A percentile compares a stretch with the other conserved stretches of the same genome.
Conservation (phyloP, 305 asterid genomes). For the Fraxinus baroniana region DNA sequence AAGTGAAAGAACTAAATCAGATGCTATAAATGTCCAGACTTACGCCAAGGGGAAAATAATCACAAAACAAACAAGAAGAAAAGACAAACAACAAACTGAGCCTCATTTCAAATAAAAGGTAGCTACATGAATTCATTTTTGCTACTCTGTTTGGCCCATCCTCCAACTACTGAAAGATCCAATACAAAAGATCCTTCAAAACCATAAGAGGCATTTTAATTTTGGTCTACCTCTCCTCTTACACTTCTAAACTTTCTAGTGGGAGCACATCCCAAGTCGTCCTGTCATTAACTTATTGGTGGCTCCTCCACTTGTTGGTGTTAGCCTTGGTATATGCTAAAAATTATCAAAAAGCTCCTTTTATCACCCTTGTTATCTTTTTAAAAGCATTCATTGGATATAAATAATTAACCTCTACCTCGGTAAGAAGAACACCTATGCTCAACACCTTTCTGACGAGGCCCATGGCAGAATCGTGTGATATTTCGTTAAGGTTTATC, state of each 20-base stretch:
- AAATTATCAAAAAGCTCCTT: neutral
- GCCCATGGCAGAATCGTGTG: slow-evolving; percentile 91
- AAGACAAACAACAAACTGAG: neutral
- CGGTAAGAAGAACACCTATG: slow-evolving; percentile 77
- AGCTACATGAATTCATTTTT: neutral
- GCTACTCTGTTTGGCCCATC: neutral
- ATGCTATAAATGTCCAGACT: neutral
- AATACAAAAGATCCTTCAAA: neutral
- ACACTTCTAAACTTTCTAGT: neutral
- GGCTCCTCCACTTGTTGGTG: neutral
- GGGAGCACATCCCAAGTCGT: neutral
- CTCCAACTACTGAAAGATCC: neutral
- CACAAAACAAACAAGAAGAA: neutral
- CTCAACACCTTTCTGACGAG: slow-evolving; percentile 66
- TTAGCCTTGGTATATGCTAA: neutral
- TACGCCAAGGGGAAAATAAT: neutral
- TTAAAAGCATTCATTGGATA: slow-evolving; percentile 2
- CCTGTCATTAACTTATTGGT: neutral
- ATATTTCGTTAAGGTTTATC: slow-evolving; percentile 86
- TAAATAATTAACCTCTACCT: slow-evolving; percentile 44
- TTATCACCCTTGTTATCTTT: neutral
- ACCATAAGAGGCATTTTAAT: neutral
- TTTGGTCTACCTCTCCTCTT: neutral
- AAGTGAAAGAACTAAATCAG: neutral
- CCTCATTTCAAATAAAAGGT: neutral